A percentile compares a stretch with the other conserved stretches of the same genome.
phyloP scores from a whole-genome alignment of 176 grass and related monocot genomes.

The Carex myosuroides region DNA sequence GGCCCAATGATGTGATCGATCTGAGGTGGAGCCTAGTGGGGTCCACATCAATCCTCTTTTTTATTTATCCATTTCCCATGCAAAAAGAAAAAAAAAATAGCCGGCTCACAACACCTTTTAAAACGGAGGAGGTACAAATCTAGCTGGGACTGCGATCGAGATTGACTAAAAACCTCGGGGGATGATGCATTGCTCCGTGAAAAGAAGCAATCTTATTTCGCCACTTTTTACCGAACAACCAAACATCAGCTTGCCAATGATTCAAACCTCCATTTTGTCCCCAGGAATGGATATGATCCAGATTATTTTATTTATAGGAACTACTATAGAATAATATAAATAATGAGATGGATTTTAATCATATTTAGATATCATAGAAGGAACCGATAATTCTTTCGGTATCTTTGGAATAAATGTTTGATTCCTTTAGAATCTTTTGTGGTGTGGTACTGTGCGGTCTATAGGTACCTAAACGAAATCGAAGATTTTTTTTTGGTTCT shows the following conservation, averaged over 20 bases:
- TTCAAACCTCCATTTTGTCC: background rate
- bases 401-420: too few species aligned
- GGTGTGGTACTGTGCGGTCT: too few species aligned
- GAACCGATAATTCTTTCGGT: too few species aligned
- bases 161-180: constrained; percentile 23
- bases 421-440: too few species aligned
- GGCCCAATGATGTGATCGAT: background rate
- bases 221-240: constrained; percentile 1
- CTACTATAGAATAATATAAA: too few species aligned
- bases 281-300: background rate
- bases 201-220: constrained; percentile 19
- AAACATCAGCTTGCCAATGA: background rate
- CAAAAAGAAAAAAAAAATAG: constrained; percentile 3
- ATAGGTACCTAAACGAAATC: too few species aligned
- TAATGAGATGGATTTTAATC: too few species aligned
- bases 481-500: too few species aligned
- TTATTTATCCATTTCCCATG: background rate
- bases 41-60: background rate
- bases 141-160: constrained; percentile 10
- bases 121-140: background rate
- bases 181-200: background rate
- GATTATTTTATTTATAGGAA: too few species aligned
- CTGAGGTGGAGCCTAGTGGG: background rate
- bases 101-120: constrained; percentile 9
- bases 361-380: too few species aligned